phyloP scores from a whole-genome alignment of 129 eudicot species.

The Kitagawia praeruptora region DNA sequence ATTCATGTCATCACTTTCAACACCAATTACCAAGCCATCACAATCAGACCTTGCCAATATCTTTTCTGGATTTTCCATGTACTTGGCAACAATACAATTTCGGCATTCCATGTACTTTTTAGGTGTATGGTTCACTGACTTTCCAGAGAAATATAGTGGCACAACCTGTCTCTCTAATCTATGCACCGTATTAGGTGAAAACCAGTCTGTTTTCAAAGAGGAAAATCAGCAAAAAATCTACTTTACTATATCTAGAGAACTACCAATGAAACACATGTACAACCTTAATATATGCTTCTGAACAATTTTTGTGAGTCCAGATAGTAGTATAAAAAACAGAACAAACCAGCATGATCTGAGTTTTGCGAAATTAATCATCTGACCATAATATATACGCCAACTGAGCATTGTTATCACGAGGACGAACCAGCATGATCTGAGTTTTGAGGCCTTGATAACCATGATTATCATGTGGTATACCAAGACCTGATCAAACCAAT shows the following conservation, averaged over 20 bases:
- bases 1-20: slow-evolving; percentile 52
- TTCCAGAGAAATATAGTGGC: slow-evolving; percentile 91
- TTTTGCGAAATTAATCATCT: too few species aligned
- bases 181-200: slow-evolving; percentile 73
- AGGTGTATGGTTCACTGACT: slow-evolving; percentile 65
- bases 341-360: too few species aligned
- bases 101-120: slow-evolving; percentile 81
- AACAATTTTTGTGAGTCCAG: neutral
- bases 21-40: slow-evolving; percentile 41
- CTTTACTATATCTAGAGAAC: neutral
- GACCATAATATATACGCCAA: too few species aligned
- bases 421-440: too few species aligned
- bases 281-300: neutral
- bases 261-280: neutral
- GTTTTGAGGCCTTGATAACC: too few species aligned
- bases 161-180: slow-evolving; percentile 93
- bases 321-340: neutral
- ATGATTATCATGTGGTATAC: too few species aligned
- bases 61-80: slow-evolving; percentile 76
- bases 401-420: too few species aligned
- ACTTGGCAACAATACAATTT: slow-evolving; percentile 68
- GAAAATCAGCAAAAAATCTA: slow-evolving; percentile 12
- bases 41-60: slow-evolving; percentile 59
- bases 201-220: slow-evolving; percentile 62
- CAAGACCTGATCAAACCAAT: too few species aligned